Evolutionary conservation across 2,329 filamentous ascomycete genomes (phyloP).

Genomic region (Trichoderma oligosporum): DNA sequence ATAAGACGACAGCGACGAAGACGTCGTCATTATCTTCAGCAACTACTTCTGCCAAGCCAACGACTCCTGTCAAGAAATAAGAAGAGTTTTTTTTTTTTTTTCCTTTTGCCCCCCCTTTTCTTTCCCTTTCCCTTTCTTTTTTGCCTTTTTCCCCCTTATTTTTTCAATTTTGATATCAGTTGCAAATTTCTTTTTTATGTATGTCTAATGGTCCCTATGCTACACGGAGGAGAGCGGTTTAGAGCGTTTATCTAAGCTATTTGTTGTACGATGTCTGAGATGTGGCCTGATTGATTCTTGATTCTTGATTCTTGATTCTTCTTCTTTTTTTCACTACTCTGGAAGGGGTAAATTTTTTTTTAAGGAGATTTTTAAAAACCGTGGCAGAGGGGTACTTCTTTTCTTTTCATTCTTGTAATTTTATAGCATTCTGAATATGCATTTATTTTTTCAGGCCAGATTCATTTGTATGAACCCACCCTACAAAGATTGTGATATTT

Average conservation of each 20-base stretch:
- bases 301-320: background rate
- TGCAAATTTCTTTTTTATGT: background rate
- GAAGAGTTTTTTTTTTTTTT: background rate
- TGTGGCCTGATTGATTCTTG: conserved; percentile 10
- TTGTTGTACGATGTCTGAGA: conserved; percentile 14
- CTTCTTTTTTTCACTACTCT: background rate
- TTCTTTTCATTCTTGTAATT: background rate
- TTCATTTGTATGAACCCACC: no score
- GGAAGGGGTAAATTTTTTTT: background rate
- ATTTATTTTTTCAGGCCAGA: conserved; percentile 3
- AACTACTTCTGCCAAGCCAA: background rate
- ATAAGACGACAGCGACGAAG: background rate
- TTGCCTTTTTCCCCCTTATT: background rate
- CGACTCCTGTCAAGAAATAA: background rate
- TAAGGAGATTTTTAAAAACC: background rate
- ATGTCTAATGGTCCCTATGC: conserved; percentile 4
- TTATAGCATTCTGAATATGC: conserved; percentile 7
- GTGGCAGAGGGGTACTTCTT: no score
- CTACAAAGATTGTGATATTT: no score
- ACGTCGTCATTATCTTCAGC: background rate
- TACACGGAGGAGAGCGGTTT: background rate
- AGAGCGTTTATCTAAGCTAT: conserved; percentile 6
- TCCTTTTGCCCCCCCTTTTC: background rate
- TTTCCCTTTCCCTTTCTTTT: background rate
- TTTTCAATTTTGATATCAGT: no score